Conservation (phyloP, 2,329 filamentous ascomycete species). For the Salinomyces thailandicus region DNA sequence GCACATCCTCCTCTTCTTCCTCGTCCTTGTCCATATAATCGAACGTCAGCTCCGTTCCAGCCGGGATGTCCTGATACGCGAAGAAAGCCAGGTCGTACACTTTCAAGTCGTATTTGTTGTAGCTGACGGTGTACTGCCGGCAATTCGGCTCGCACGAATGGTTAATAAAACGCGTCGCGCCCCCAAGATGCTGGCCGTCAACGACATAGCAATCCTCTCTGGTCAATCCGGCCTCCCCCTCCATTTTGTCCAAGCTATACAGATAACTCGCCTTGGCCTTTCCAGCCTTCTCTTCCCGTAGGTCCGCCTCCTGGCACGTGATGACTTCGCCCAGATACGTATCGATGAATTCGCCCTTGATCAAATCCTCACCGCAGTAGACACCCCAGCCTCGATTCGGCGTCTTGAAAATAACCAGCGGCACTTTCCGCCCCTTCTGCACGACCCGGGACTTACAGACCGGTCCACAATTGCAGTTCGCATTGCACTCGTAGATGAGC, state of each 20-base stretch:
- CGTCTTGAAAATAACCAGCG: conserved; percentile 69
- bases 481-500: conserved; percentile 71
- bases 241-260: conserved; percentile 72
- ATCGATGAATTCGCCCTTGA: conserved; percentile 68
- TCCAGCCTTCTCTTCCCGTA: conserved; percentile 49
- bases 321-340: conserved; percentile 58
- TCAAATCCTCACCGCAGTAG: conserved; percentile 52
- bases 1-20: conserved; percentile 23
- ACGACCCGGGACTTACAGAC: conserved; percentile 67
- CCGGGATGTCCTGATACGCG: conserved; percentile 54
- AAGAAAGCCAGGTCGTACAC: conserved; percentile 72
- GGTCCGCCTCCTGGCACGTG: conserved; percentile 48
- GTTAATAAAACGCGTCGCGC: conserved; percentile 72
- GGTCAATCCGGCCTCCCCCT: conserved; percentile 36
- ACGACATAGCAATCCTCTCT: conserved; percentile 36
- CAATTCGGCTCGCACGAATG: conserved; percentile 73
- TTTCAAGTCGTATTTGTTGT: conserved; percentile 62
- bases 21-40: conserved; percentile 63
- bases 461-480: conserved; percentile 53
- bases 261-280: conserved; percentile 67
- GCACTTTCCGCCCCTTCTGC: conserved; percentile 58
- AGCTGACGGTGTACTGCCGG: conserved; percentile 67
- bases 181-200: conserved; percentile 64
- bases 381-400: conserved; percentile 63
- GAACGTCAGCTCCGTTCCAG: conserved; percentile 63